These are phyloP conservation scores for Hypomyces rosellus DNA, from an alignment of 2,329 filamentous ascomycete species.

Conservation along the genomic window DNA sequence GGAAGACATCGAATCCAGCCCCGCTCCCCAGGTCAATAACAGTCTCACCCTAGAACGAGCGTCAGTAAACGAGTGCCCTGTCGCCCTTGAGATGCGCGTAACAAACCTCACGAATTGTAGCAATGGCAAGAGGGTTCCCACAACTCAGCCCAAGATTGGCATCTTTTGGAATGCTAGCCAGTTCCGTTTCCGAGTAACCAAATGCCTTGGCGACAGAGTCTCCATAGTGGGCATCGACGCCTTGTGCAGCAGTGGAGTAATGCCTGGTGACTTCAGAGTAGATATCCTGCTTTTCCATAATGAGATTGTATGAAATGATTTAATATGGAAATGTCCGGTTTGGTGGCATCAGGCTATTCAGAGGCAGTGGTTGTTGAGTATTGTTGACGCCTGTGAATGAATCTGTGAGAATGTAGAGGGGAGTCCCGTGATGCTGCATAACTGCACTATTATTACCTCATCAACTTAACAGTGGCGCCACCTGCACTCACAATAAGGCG, in stretches of 20 bases:
- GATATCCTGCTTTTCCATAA: conserved; percentile 25
- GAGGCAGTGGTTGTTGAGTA: too few relatives aligned
- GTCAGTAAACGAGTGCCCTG: too few relatives aligned
- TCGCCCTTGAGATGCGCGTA: too few relatives aligned
- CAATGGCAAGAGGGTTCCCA: conserved; percentile 45
- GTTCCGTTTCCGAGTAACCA: conserved; percentile 44
- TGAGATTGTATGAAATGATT: not conserved
- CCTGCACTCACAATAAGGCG: too few relatives aligned
- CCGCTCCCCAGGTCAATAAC: conserved; percentile 53
- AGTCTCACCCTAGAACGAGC: conserved; percentile 41
- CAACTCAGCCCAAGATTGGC: conserved; percentile 50
- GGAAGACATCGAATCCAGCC: conserved; percentile 52
- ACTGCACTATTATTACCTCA: too few relatives aligned
- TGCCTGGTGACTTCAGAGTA: conserved; percentile 29
- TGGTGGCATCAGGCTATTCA: too few relatives aligned
- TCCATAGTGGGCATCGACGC: conserved; percentile 26
- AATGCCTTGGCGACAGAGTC: conserved; percentile 43
- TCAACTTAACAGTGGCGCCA: too few relatives aligned
- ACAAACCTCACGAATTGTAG: conserved; percentile 38
- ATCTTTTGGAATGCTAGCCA: conserved; percentile 37
- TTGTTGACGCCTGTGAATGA: too few relatives aligned
- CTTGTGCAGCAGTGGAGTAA: conserved; percentile 28
- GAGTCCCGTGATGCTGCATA: too few relatives aligned
- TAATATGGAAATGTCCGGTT: too few relatives aligned
- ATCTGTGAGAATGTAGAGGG: too few relatives aligned